Base-by-base conservation (phyloP, 768 basidiomycete genomes). In the Royoungia palumana region DNA sequence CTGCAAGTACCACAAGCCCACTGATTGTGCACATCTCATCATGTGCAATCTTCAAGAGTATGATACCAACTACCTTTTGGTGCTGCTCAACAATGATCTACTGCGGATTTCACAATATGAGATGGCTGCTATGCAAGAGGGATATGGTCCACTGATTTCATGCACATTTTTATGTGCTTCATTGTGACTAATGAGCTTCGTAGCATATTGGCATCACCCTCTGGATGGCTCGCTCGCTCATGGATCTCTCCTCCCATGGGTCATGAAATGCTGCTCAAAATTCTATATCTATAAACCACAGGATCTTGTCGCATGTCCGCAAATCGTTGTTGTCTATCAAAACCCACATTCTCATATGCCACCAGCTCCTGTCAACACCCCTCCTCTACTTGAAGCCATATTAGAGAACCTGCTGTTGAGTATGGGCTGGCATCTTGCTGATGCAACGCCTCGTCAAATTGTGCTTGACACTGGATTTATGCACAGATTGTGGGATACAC, bases 391-490 rank as follows among this genome's bases (percentile, higher is more conserved):
- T 0, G 25, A 10, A 2, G 20, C n/a, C n/a, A n/a, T 21, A 0
- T 16, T 50, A 3, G 0, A 11, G 2, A 16, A 3, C 9, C 21
- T 50, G 0, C 21, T 50, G 22, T 21, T 0, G 12, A 14, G 34
- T 21, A 32, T 43, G 16, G 28, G n/a, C n/a, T 43, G 42, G 42
- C 30, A 20, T 10, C 42, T 43, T 27, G 49, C 49, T 16, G 48
- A 54, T 24, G 45, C 45, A 19, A 50, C 32, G 19, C 48, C 45
- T 2, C 12, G 25, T 0, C 17, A 14, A 1, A 4, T 54, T 0
- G n/a, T 50, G 12, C 45, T 54, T 14, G 41, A 54, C 36, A n/a
- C 45, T 7, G 37, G 48, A 28, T 54, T 54, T 25, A 10, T 47
- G 0, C 22, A 30, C 14, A 35, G 47, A 1, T 6, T 54, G 5